Conservation (phyloP, 2,329 filamentous ascomycete genomes). For the Hypocrella siamensis region DNA sequence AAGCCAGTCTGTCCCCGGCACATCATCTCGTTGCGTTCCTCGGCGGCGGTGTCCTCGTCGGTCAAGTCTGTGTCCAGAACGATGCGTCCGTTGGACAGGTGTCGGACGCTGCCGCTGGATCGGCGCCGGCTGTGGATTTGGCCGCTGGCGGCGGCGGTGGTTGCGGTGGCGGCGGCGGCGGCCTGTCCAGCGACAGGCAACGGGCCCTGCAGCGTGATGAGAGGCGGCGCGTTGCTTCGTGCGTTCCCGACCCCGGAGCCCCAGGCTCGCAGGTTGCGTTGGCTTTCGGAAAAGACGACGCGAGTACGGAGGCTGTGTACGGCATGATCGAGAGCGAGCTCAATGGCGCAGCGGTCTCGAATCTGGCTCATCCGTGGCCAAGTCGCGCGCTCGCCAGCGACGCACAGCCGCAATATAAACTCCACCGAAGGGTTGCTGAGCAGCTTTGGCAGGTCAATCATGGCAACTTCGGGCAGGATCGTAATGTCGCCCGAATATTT, state of each 20-base stretch:
- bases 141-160: constrained; percentile 8
- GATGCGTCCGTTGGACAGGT: constrained; percentile 19
- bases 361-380: constrained; percentile 84
- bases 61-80: constrained; percentile 23
- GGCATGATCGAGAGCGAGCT: constrained; percentile 65
- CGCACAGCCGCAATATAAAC: constrained; percentile 69
- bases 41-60: constrained; percentile 27
- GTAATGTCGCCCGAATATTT: constrained; percentile 93
- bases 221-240: constrained; percentile 6
- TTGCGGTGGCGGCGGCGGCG: constrained; percentile 5
- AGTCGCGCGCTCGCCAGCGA: constrained; percentile 70
- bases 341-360: constrained; percentile 75
- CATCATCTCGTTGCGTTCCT: constrained; percentile 26
- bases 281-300: constrained; percentile 53
- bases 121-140: constrained; percentile 27
- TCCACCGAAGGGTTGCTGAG: constrained; percentile 72
- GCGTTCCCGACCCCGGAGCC: constrained; percentile 14
- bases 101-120: constrained; percentile 32
- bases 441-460: constrained; percentile 59
- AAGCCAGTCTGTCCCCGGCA: constrained; percentile 11
- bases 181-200: not conserved
- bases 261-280: constrained; percentile 40
- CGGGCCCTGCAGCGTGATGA: not conserved
- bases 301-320: constrained; percentile 53
- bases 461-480: constrained; percentile 67